phyloP scores from a whole-genome alignment of 139 green algal genomes.

The Trebouxia sp. region DNA sequence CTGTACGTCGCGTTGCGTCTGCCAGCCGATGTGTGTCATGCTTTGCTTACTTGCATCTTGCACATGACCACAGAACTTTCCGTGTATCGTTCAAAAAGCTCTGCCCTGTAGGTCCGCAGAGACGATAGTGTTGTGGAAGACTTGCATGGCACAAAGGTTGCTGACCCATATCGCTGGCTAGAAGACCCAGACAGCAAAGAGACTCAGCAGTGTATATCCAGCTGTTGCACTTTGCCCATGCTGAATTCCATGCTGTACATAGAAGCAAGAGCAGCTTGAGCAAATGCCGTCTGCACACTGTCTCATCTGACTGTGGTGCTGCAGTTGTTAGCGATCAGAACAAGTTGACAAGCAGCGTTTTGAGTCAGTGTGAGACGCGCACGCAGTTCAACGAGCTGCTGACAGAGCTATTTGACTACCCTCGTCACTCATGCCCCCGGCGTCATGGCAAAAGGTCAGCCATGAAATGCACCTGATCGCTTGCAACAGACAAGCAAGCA shows the following conservation, averaged over 20 bases:
- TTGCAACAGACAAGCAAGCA: too few species aligned
- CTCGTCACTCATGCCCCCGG: constrained; percentile 21
- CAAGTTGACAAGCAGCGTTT: constrained; percentile 65
- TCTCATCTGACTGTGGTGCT: background rate
- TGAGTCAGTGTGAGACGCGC: constrained; percentile 68
- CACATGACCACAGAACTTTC: too few species aligned
- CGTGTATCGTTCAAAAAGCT: background rate
- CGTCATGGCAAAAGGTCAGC: constrained; percentile 20
- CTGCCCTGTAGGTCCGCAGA: constrained; percentile 48
- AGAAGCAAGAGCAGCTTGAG: background rate
- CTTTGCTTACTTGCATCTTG: too few species aligned
- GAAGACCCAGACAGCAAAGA: constrained; percentile 85
- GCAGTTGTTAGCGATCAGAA: constrained; percentile 88
- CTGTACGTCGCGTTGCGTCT: too few species aligned
- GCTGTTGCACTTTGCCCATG: background rate
- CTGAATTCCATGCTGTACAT: background rate
- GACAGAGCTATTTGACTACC: constrained; percentile 76
- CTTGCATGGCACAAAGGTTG: constrained; percentile 69
- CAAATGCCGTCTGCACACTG: too few species aligned
- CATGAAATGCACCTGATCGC: too few species aligned
- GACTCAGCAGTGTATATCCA: constrained; percentile 43
- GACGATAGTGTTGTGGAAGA: constrained; percentile 72
- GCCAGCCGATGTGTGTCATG: too few species aligned
- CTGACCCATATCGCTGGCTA: constrained; percentile 73
- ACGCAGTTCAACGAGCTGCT: constrained; percentile 65